Evolutionary conservation across 2,329 filamentous ascomycete genomes (phyloP).

Genomic region (Cordyceps sp.): DNA sequence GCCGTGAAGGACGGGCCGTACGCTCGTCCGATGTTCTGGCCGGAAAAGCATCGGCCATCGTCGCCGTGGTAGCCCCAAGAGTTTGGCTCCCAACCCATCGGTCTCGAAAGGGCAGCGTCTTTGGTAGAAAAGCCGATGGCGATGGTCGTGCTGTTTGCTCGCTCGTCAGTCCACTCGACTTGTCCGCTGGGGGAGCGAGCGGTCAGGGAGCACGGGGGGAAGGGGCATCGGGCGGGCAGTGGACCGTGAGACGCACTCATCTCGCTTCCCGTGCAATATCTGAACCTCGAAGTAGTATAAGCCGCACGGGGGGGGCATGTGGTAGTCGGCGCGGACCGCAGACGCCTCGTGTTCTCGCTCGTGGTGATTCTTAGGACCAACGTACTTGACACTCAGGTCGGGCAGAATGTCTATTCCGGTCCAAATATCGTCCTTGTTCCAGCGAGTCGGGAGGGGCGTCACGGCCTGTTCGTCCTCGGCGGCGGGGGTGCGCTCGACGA

Average conservation of each 20-base stretch:
- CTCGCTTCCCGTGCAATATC: conserved; percentile 31
- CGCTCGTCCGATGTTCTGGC: conserved; percentile 35
- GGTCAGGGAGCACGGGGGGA: no score
- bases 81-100: conserved; percentile 50
- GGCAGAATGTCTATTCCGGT: conserved; percentile 54
- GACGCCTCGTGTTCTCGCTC: conserved; percentile 59
- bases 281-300: conserved; percentile 83
- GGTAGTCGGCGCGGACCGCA: conserved; percentile 65
- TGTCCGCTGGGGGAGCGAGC: no score
- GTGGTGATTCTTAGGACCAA: conserved; percentile 24
- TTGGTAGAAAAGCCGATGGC: conserved; percentile 45
- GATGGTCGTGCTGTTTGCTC: conserved; percentile 35
- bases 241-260: conserved; percentile 30
- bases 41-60: conserved; percentile 44
- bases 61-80: conserved; percentile 57
- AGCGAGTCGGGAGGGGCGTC: conserved; percentile 60
- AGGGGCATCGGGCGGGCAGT: not conserved
- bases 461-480: conserved; percentile 39
- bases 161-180: no score
- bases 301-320: conserved; percentile 78
- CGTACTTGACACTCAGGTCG: conserved; percentile 52
- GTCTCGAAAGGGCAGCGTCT: conserved; percentile 33
- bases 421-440: conserved; percentile 68
- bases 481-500: conserved; percentile 58
- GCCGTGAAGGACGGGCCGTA: conserved; percentile 40